These are phyloP conservation scores for Nissolia schottii DNA, from an alignment of 306 rosid species.

Conservation along the genomic window DNA sequence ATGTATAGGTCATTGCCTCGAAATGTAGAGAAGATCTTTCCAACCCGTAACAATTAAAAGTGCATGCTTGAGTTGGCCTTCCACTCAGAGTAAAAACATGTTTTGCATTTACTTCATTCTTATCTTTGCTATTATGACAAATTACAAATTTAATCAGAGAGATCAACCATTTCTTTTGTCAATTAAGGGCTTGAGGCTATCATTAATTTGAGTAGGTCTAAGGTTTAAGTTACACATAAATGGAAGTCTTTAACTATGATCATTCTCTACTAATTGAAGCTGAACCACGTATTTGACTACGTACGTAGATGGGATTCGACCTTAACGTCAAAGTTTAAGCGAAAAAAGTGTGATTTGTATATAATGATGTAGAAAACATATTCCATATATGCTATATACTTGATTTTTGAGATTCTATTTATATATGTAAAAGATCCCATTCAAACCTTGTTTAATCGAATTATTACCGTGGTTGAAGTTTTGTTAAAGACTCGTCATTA, in stretches of 20 bases:
- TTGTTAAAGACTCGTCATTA: not conserved
- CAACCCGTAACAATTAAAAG: conserved; percentile 36
- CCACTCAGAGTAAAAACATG: conserved; percentile 27
- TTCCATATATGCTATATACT: not conserved
- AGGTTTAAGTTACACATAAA: not conserved
- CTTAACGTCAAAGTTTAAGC: not conserved
- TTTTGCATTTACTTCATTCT: conserved; percentile 16
- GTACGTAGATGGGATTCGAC: not conserved
- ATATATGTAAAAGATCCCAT: not conserved
- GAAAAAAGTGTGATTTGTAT: not conserved
- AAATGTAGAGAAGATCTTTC: conserved; percentile 33
- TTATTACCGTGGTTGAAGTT: no score
- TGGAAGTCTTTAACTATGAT: not conserved
- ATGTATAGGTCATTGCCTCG: conserved; percentile 13
- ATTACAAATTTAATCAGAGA: not conserved
- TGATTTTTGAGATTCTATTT: not conserved
- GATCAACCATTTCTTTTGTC: not conserved
- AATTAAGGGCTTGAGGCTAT: not conserved
- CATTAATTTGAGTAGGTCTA: not conserved
- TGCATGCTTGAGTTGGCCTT: conserved; percentile 30
- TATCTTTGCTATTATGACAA: no score
- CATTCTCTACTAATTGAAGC: not conserved
- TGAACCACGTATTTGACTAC: not conserved
- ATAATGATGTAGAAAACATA: not conserved
- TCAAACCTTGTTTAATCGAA: not conserved